phyloP scores from a whole-genome alignment of 139 green algal genomes.

The Yamagishiella unicocca region DNA sequence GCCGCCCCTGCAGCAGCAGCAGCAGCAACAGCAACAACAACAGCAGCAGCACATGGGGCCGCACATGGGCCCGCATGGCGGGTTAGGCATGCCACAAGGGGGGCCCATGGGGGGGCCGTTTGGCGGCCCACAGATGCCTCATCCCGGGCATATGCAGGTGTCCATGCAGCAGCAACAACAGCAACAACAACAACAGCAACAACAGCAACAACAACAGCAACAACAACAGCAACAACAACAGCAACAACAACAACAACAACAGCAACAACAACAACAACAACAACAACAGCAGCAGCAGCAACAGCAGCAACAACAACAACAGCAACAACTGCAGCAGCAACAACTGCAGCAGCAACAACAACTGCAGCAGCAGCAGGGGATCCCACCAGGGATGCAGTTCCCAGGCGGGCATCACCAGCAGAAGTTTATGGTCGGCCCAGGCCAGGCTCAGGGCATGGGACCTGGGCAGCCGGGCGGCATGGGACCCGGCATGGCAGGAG shows the following conservation, averaged over 20 bases:
- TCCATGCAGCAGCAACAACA: neutral
- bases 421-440: neutral
- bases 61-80: neutral
- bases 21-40: neutral
- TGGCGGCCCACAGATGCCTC: neutral
- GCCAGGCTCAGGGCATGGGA: neutral
- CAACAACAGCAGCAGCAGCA: neutral
- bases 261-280: neutral
- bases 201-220: too few species aligned
- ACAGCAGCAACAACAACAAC: neutral
- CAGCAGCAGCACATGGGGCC: neutral
- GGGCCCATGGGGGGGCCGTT: neutral
- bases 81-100: constrained; percentile 5
- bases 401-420: neutral
- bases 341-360: neutral
- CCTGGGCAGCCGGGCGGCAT: too few species aligned
- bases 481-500: neutral
- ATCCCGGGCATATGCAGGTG: neutral
- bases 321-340: constrained; percentile 13
- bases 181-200: neutral
- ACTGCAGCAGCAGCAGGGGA: neutral
- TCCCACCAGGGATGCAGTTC: constrained; percentile 5
- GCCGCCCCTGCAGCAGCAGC: constrained; percentile 12
- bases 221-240: neutral
- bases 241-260: neutral